A percentile compares a stretch with the other conserved stretches of the same genome.
These are phyloP conservation scores for Penicillium soppii DNA, from an alignment of 495 filamentous ascomycete genomes.

Conservation along the genomic window DNA sequence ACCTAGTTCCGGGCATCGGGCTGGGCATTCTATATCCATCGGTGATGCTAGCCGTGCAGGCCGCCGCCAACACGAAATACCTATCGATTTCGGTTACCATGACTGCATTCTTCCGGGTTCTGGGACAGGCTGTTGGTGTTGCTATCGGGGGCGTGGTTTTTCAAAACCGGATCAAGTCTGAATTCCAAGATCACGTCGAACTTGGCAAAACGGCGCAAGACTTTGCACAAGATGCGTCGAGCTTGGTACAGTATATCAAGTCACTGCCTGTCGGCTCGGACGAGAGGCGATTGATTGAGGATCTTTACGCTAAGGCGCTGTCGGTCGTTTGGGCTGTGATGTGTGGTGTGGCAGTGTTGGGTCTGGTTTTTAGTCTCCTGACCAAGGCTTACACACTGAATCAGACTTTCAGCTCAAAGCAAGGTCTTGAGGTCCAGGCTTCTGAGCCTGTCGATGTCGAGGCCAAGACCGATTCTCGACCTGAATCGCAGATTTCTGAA, in stretches of 20 bases:
- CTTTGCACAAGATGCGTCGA: neutral
- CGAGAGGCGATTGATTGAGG: neutral
- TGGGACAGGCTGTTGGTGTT: conserved; percentile 46
- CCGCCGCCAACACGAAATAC: conserved; percentile 29
- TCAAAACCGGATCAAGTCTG: conserved; percentile 12
- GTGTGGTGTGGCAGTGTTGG: neutral
- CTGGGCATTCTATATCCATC: conserved; percentile 41
- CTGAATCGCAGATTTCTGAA: no score
- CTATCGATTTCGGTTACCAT: conserved; percentile 38
- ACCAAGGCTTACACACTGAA: neutral
- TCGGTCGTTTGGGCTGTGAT: neutral
- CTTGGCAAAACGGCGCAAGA: neutral
- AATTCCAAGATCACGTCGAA: neutral
- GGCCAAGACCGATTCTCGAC: no score
- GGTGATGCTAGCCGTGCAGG: conserved; percentile 39
- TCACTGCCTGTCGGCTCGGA: neutral
- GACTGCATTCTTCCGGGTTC: conserved; percentile 40
- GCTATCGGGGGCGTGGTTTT: conserved; percentile 43
- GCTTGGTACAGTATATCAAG: neutral
- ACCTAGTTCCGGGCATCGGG: conserved; percentile 38
- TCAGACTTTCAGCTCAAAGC: neutral
- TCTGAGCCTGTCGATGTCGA: no score
- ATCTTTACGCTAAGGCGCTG: neutral
- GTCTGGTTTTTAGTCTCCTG: neutral
- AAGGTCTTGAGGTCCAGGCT: neutral